Base-by-base conservation (phyloP, 306 rosid species). In the Lathyrus sativus region DNA sequence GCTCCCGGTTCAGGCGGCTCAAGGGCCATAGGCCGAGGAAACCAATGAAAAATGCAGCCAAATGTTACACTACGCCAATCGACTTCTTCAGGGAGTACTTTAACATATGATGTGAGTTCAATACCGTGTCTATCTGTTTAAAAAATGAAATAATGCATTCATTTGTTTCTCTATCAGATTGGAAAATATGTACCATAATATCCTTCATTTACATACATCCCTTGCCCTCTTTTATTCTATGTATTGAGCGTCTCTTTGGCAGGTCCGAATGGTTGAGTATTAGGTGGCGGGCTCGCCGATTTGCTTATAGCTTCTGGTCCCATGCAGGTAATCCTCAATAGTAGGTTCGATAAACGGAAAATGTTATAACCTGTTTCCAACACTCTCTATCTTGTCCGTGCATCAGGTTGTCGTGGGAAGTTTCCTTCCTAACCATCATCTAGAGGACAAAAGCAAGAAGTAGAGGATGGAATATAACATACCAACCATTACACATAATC, bases 211-310 rank as follows among this genome's bases (percentile, higher is more conserved):
- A 6, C 1, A 54, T 54, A 59, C 35, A 18, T 26, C 51, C 28
- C 12, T 13, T 19, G 50, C n/a, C 3, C 5, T 50, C 18, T 46
- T 50, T 12, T n/a, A n/a, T n/a, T n/a, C n/a, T n/a, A n/a, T n/a
- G n/a, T n/a, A n/a, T n/a, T n/a, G 96, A 90, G 96, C 10, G 90
- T 90, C 74, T 79, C 95, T 68, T 84, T 90, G 85, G 96, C 95
- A 2, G 89, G 96, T 46, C 96, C 95, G 54, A 95, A 90, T 38
- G 96, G 96, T 72, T 82, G 96, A 74, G 96, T 90, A 22, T 60
- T 90, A 26, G 96, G 96, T 15, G 96, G 96, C 57, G 96, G 96
- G 54, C 95, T 90, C 60, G 96, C 96, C 33, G 96, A 95, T 77
- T 81, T 90, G 41, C 77, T 90, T 71, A 70, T 90, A 38, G 96